Conservation (phyloP, 352 stramenopile species). For the Thraustochytrium sp. region DNA sequence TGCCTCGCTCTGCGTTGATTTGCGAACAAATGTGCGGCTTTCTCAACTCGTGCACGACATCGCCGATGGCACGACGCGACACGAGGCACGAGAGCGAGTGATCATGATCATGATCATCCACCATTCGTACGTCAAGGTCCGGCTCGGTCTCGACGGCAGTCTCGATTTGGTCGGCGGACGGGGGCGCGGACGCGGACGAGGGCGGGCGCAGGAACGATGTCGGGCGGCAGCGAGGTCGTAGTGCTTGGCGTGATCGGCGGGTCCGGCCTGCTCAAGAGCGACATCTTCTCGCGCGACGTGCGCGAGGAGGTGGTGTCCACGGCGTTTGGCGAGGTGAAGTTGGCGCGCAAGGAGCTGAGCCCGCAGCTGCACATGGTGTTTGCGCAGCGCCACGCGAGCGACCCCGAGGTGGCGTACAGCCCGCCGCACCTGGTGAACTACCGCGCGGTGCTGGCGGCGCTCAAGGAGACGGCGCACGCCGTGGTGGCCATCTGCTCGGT, state of each 20-base stretch:
- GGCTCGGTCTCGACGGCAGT: too few species aligned
- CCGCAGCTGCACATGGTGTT: slow-evolving; percentile 64
- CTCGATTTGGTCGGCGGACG: too few species aligned
- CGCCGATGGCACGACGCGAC: too few species aligned
- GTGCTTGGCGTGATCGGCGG: slow-evolving; percentile 70
- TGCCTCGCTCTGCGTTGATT: too few species aligned
- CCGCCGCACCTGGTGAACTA: slow-evolving; percentile 78
- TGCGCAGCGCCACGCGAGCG: slow-evolving; percentile 71
- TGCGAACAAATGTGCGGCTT: too few species aligned
- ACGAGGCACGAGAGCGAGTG: too few species aligned
- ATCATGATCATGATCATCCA: too few species aligned
- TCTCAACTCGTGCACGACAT: too few species aligned
- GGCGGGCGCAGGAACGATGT: too few species aligned
- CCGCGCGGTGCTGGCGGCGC: slow-evolving; percentile 62
- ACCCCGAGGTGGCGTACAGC: slow-evolving; percentile 64
- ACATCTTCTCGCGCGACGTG: slow-evolving; percentile 59
- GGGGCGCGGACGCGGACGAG: too few species aligned
- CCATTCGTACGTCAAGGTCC: too few species aligned
- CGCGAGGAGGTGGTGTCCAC: slow-evolving; percentile 62
- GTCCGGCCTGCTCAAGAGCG: slow-evolving; percentile 72
- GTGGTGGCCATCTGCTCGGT: slow-evolving; percentile 77
- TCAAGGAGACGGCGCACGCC: slow-evolving; percentile 62
- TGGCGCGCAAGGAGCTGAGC: slow-evolving; percentile 55
- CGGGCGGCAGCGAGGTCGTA: too few species aligned
- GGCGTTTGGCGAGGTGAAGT: slow-evolving; percentile 62